These are phyloP conservation scores for Tricholoma flavovirens DNA, from an alignment of 768 basidiomycete genomes.

Conservation along the genomic window DNA sequence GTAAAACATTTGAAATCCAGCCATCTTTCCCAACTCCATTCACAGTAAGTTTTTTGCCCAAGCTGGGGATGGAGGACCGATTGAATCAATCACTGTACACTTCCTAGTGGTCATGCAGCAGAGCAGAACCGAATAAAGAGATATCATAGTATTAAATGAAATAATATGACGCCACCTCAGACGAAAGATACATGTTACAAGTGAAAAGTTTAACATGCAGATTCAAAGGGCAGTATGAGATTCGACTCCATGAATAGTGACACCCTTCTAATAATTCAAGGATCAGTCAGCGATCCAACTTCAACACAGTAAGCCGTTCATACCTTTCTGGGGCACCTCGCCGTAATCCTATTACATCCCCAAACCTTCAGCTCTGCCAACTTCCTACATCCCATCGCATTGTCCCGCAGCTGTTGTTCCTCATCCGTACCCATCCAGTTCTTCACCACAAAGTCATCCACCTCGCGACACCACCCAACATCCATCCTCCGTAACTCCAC, in stretches of 20 bases:
- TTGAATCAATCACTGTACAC: too few species aligned
- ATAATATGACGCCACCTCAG: too few species aligned
- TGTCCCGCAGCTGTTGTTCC: not conserved
- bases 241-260: slow-evolving; percentile 28
- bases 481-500: slow-evolving; percentile 56
- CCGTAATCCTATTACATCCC: slow-evolving; percentile 47
- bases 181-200: not conserved
- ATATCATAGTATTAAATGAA: too few species aligned
- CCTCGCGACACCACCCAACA: slow-evolving; percentile 77
- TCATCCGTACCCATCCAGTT: slow-evolving; percentile 45
- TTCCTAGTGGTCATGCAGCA: too few species aligned
- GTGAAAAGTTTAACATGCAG: not conserved
- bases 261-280: slow-evolving; percentile 18
- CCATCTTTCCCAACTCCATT: too few species aligned
- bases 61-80: too few species aligned
- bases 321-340: slow-evolving; percentile 36
- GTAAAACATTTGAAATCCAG: too few species aligned
- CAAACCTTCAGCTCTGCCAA: slow-evolving; percentile 46
- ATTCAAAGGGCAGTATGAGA: slow-evolving; percentile 16
- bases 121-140: too few species aligned
- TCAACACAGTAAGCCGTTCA: slow-evolving; percentile 8
- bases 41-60: too few species aligned
- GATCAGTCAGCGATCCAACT: not conserved
- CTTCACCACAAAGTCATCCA: slow-evolving; percentile 81
- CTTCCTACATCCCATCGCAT: slow-evolving; percentile 27